A percentile compares a stretch with the other conserved stretches of the same genome.
phyloP scores from a whole-genome alignment of 2,329 filamentous ascomycete genomes.

The Nemania sp. region DNA sequence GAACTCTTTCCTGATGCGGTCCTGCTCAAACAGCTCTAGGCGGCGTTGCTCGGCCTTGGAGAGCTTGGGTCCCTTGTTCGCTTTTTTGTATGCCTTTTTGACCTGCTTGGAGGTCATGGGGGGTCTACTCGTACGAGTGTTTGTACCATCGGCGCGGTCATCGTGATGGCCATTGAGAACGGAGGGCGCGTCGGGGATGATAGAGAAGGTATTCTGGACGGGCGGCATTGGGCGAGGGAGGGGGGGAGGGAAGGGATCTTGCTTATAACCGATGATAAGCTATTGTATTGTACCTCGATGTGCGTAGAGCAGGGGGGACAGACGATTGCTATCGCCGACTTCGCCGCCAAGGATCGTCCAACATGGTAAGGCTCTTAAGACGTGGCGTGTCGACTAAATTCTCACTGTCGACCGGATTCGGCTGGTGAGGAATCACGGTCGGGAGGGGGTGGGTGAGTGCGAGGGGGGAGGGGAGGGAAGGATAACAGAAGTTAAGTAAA shows the following conservation, averaged over 20 bases:
- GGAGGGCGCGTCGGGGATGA: conserved; percentile 52
- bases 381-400: conserved; percentile 9
- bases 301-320: neutral
- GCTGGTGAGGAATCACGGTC: neutral
- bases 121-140: conserved; percentile 45
- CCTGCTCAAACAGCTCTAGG: conserved; percentile 61
- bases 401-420: neutral
- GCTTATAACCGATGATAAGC: neutral
- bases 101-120: conserved; percentile 64
- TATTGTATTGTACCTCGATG: neutral
- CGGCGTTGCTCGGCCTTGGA: conserved; percentile 59
- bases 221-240: conserved; percentile 45
- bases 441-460: neutral
- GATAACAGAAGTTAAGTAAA: neutral
- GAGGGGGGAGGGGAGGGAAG: neutral
- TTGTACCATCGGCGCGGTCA: conserved; percentile 21
- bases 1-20: conserved; percentile 65
- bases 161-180: conserved; percentile 42
- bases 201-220: conserved; percentile 53
- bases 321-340: conserved; percentile 20
- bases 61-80: conserved; percentile 56
- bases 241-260: neutral
- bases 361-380: conserved; percentile 23
- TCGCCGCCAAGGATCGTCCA: conserved; percentile 19
- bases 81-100: conserved; percentile 59